These are phyloP conservation scores for Albifimbria verrucaria DNA, from an alignment of 2,329 filamentous ascomycete species.

Conservation along the genomic window DNA sequence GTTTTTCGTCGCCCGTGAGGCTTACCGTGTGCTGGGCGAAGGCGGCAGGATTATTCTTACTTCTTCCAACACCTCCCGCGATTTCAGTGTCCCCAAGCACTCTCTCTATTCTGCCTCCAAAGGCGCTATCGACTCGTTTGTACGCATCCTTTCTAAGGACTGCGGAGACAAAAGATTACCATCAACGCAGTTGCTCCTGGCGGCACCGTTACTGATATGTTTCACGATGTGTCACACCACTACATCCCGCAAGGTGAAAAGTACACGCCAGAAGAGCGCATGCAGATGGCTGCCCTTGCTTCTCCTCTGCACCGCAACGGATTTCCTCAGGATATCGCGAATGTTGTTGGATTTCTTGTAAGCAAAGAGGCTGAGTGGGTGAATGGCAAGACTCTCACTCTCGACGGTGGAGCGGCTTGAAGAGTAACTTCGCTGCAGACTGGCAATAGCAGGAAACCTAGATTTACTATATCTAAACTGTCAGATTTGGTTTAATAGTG, in stretches of 20 bases:
- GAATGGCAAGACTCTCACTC: constrained; percentile 39
- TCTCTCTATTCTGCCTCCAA: constrained; percentile 73
- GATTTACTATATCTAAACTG: no score
- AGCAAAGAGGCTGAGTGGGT: constrained; percentile 45
- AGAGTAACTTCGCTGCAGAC: no score
- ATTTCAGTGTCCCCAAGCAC: constrained; percentile 65
- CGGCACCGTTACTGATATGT: constrained; percentile 68
- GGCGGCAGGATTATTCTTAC: constrained; percentile 71
- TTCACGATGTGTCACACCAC: constrained; percentile 59
- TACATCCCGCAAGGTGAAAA: constrained; percentile 58
- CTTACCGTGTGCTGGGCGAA: constrained; percentile 65
- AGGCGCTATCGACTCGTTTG: constrained; percentile 74
- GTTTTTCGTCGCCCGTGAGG: constrained; percentile 70
- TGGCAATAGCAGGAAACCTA: no score
- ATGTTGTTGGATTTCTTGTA: constrained; percentile 22
- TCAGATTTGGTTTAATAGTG: no score
- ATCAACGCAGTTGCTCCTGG: constrained; percentile 66
- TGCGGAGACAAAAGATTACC: constrained; percentile 65
- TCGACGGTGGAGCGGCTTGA: constrained; percentile 17
- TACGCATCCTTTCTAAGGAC: constrained; percentile 70
- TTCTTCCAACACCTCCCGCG: constrained; percentile 67
- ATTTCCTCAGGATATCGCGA: constrained; percentile 64
- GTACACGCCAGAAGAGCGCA: constrained; percentile 54
- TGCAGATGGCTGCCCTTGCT: constrained; percentile 58
- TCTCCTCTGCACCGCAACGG: constrained; percentile 63